Conservation (phyloP, 2,329 filamentous ascomycete genomes). For the Dissoconium aciculare region DNA sequence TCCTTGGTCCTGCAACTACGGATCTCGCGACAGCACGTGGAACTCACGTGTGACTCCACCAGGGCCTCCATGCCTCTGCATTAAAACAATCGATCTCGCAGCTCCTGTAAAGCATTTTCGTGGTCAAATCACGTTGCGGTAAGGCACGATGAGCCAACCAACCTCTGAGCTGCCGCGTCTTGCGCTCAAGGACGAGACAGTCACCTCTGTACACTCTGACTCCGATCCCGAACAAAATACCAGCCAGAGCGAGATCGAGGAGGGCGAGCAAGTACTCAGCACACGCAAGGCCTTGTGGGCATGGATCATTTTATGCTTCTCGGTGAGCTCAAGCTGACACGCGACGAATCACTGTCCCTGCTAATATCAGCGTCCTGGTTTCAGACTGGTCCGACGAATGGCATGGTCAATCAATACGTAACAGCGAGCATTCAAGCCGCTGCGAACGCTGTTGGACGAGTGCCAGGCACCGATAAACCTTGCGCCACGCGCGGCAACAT, state of each 20-base stretch:
- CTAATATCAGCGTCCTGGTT: too few relatives aligned
- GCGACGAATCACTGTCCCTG: too few relatives aligned
- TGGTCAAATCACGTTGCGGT: too few relatives aligned
- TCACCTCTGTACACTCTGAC: background rate
- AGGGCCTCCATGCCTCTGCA: too few relatives aligned
- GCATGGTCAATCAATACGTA: background rate
- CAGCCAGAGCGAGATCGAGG: background rate
- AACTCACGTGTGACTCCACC: too few relatives aligned
- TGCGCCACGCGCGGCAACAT: constrained; percentile 1
- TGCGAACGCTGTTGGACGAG: background rate
- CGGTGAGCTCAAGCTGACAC: too few relatives aligned
- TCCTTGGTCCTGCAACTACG: too few relatives aligned
- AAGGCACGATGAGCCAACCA: background rate
- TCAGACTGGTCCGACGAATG: background rate
- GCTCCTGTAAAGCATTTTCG: too few relatives aligned
- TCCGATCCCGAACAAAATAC: background rate
- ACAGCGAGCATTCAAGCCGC: background rate
- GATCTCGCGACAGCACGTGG: too few relatives aligned
- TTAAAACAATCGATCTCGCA: too few relatives aligned
- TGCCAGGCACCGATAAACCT: background rate
- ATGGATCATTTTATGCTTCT: constrained; percentile 1
- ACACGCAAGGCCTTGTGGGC: background rate
- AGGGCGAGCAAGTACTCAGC: background rate
- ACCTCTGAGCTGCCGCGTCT: background rate
- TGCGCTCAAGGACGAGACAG: background rate